Evolutionary conservation across 2,329 filamentous ascomycete genomes (phyloP).

Genomic region (Ustulina deusta): DNA sequence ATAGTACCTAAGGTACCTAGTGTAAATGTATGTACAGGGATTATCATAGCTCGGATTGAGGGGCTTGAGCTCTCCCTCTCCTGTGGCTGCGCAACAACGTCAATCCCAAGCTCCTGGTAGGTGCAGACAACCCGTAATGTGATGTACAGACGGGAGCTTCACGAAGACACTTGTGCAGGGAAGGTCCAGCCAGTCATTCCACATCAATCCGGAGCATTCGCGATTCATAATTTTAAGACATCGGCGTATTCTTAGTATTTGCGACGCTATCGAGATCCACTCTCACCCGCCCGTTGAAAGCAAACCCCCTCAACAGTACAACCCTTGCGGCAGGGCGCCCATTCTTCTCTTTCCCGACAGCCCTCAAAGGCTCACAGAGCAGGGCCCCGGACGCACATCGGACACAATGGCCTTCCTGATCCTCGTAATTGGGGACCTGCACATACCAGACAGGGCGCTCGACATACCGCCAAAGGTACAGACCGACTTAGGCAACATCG

Average conservation of each 20-base stretch:
- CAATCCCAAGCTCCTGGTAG: conserved; percentile 16
- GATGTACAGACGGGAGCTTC: not conserved
- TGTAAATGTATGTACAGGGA: conserved; percentile 4
- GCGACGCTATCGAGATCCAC: conserved; percentile 1
- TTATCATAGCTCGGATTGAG: conserved; percentile 25
- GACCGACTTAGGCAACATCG: not conserved
- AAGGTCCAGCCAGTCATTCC: not conserved
- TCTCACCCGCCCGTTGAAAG: conserved; percentile 6
- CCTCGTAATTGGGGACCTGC: conserved; percentile 90
- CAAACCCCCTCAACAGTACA: conserved; percentile 3
- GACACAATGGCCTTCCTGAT: conserved; percentile 86
- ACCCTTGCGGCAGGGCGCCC: not conserved
- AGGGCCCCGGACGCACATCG: conserved; percentile 12
- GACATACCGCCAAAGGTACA: conserved; percentile 89
- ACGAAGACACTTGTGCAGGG: not conserved
- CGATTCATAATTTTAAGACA: not conserved
- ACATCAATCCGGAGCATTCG: conserved; percentile 3
- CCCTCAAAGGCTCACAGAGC: conserved; percentile 6
- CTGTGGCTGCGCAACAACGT: conserved; percentile 38
- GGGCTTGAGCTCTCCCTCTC: conserved; percentile 31
- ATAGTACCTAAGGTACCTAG: not conserved
- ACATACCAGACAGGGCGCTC: conserved; percentile 91
- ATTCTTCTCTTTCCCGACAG: not conserved
- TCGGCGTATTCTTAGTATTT: not conserved
- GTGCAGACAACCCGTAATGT: not conserved